Percentiles rank a stretch among this genome's conserved stretches.
These are phyloP conservation scores for Microbotryum scabiosae DNA, from an alignment of 1,284 basidiomycete species.

Conservation along the genomic window DNA sequence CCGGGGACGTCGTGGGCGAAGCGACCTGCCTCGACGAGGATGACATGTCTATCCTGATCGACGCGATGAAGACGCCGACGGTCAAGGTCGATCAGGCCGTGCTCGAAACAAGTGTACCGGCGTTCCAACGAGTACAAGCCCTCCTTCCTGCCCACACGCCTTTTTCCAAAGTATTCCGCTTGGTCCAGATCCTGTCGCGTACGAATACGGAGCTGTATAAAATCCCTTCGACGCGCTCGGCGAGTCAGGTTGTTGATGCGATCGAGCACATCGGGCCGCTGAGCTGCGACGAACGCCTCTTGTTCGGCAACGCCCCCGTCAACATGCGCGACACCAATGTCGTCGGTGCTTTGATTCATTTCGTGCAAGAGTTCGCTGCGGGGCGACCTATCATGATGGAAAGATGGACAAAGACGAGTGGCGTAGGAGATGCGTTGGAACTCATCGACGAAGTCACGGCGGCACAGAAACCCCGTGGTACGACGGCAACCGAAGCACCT, in stretches of 20 bases:
- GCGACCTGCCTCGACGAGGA: slow-evolving; percentile 57
- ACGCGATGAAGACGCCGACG: slow-evolving; percentile 45
- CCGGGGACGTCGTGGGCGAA: slow-evolving; percentile 51
- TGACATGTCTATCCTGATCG: slow-evolving; percentile 58
- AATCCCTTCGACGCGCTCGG: slow-evolving; percentile 40
- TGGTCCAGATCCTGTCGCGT: slow-evolving; percentile 47
- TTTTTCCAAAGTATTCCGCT: slow-evolving; percentile 43
- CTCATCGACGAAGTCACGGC: slow-evolving; percentile 26
- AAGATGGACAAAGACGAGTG: slow-evolving; percentile 38
- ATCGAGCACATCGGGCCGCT: slow-evolving; percentile 41
- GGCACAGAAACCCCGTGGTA: slow-evolving; percentile 15
- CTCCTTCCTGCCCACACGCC: slow-evolving; percentile 42
- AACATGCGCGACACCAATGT: slow-evolving; percentile 44
- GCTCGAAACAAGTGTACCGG: slow-evolving; percentile 39
- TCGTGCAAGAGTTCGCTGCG: slow-evolving; percentile 41
- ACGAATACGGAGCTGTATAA: slow-evolving; percentile 47
- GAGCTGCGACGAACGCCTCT: slow-evolving; percentile 23
- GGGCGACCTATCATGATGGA: slow-evolving; percentile 42
- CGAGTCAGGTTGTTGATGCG: slow-evolving; percentile 36
- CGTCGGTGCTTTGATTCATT: slow-evolving; percentile 39
- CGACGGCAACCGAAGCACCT: slow-evolving; percentile 38
- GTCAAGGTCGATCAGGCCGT: slow-evolving; percentile 44
- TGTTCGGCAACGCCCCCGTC: slow-evolving; percentile 40
- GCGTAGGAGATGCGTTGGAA: slow-evolving; percentile 46
- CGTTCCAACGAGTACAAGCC: slow-evolving; percentile 39